Percentiles rank a stretch among this genome's conserved stretches.
These are phyloP conservation scores for Microcyclospora tardicrescens DNA, from an alignment of 2,329 filamentous ascomycete genomes.

Conservation along the genomic window DNA sequence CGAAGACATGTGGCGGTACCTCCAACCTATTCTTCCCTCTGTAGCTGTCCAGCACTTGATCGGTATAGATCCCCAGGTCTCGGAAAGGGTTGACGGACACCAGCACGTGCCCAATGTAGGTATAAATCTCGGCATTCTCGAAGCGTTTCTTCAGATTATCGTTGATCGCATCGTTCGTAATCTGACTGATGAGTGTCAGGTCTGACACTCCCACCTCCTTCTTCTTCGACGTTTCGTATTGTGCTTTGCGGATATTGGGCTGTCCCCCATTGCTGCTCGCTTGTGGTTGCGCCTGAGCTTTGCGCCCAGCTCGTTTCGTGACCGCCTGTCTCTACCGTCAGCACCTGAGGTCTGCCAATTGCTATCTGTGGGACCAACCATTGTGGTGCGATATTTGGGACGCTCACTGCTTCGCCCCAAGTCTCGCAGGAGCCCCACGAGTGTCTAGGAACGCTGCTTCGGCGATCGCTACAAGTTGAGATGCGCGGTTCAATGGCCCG, in stretches of 20 bases:
- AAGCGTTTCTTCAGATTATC: slow-evolving; percentile 98
- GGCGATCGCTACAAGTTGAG: too few relatives aligned
- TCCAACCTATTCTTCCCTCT: slow-evolving; percentile 94
- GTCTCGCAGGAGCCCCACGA: too few relatives aligned
- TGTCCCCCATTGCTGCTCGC: slow-evolving; percentile 26
- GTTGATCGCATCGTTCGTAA: slow-evolving; percentile 98
- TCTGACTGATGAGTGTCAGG: slow-evolving; percentile 93
- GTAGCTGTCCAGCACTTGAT: slow-evolving; percentile 84
- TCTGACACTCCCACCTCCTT: slow-evolving; percentile 98
- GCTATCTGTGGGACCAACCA: too few relatives aligned
- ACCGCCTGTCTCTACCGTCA: slow-evolving; percentile 30
- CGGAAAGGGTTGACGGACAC: slow-evolving; percentile 98
- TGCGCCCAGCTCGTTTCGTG: slow-evolving; percentile 46
- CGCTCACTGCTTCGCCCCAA: too few relatives aligned
- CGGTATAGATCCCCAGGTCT: slow-evolving; percentile 92
- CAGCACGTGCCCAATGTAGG: slow-evolving; percentile 98
- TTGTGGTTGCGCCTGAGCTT: slow-evolving; percentile 28
- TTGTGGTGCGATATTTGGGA: too few relatives aligned
- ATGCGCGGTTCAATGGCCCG: too few relatives aligned
- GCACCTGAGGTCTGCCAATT: too few relatives aligned
- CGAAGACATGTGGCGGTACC: slow-evolving; percentile 78
- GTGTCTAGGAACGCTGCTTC: too few relatives aligned
- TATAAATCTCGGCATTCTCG: slow-evolving; percentile 96
- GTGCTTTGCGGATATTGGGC: slow-evolving; percentile 81
- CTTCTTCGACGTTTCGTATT: slow-evolving; percentile 94